Conservation (phyloP, 2,329 filamentous ascomycete species). For the Macrophomina pseudophaseolina region DNA sequence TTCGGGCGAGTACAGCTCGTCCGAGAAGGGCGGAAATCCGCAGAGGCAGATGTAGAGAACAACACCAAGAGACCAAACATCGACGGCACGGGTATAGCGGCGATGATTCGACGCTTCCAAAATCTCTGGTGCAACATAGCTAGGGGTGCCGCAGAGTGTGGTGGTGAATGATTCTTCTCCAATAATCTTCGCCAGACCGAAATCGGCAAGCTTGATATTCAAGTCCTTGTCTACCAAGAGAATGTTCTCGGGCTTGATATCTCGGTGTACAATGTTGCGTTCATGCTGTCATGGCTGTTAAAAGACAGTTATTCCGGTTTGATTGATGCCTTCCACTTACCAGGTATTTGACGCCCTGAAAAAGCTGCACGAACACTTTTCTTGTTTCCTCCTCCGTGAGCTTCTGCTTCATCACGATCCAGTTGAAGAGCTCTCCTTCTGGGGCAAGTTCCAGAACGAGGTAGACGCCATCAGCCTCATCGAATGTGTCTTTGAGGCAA, state of each 20-base stretch:
- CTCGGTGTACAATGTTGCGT: slow-evolving; percentile 93
- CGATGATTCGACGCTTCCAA: slow-evolving; percentile 80
- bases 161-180: slow-evolving; percentile 98
- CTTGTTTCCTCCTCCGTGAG: slow-evolving; percentile 82
- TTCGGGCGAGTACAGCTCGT: slow-evolving; percentile 80
- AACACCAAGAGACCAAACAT: slow-evolving; percentile 96
- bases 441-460: slow-evolving; percentile 87
- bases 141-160: slow-evolving; percentile 93
- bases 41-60: slow-evolving; percentile 97
- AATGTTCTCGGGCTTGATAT: slow-evolving; percentile 98
- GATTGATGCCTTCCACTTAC: slow-evolving; percentile 59
- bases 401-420: slow-evolving; percentile 89
- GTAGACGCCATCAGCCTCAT: slow-evolving; percentile 88
- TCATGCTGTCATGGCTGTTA: slow-evolving; percentile 71
- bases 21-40: slow-evolving; percentile 95
- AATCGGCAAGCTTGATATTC: slow-evolving; percentile 91
- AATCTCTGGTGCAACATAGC: slow-evolving; percentile 96
- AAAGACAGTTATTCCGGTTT: neutral
- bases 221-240: slow-evolving; percentile 83
- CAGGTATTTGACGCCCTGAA: slow-evolving; percentile 93
- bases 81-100: slow-evolving; percentile 92
- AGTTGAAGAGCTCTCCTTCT: slow-evolving; percentile 95
- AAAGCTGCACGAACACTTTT: slow-evolving; percentile 87
- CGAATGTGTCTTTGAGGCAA: slow-evolving; percentile 93
- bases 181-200: slow-evolving; percentile 97